A percentile compares a stretch with the other conserved stretches of the same genome.
These are phyloP conservation scores for Scolecobasidium constrictum DNA, from an alignment of 2,329 filamentous ascomycete species.

Conservation along the genomic window DNA sequence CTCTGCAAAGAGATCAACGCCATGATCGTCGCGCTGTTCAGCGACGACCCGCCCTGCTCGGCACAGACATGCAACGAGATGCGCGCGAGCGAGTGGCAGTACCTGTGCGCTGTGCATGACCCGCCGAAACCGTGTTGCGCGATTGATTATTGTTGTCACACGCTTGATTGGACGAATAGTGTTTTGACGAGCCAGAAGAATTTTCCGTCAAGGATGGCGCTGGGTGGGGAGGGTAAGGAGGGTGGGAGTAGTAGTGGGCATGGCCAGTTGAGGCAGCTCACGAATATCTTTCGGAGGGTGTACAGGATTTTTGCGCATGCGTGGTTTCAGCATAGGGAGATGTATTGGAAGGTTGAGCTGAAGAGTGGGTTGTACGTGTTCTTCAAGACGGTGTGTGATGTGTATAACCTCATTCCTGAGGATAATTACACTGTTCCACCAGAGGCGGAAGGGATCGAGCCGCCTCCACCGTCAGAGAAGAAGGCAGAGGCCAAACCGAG, in stretches of 20 bases:
- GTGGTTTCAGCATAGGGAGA: constrained; percentile 92
- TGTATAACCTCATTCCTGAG: constrained; percentile 76
- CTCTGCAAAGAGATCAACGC: constrained; percentile 90
- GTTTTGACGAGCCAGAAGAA: constrained; percentile 89
- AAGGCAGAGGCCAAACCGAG: constrained; percentile 14
- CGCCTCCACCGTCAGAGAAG: constrained; percentile 16
- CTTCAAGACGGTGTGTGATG: constrained; percentile 94
- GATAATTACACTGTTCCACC: constrained; percentile 94
- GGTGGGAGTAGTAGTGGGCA: constrained; percentile 21
- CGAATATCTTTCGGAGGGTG: constrained; percentile 87
- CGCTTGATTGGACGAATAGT: constrained; percentile 93
- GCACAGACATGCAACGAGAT: constrained; percentile 88
- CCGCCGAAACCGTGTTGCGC: constrained; percentile 94
- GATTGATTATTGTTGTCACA: constrained; percentile 98
- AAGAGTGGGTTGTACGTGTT: constrained; percentile 89
- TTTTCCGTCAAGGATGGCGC: constrained; percentile 73
- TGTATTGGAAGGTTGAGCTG: constrained; percentile 89
- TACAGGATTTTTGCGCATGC: constrained; percentile 97
- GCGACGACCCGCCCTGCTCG: constrained; percentile 82
- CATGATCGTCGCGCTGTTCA: constrained; percentile 84
- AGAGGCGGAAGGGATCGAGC: constrained; percentile 77
- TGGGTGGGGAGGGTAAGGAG: constrained; percentile 37
- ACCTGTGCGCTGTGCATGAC: constrained; percentile 94
- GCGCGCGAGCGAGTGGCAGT: constrained; percentile 98
- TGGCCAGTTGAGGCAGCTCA: constrained; percentile 66